phyloP scores from a whole-genome alignment of 1,284 basidiomycete genomes.

The Malassezia psittaci region DNA sequence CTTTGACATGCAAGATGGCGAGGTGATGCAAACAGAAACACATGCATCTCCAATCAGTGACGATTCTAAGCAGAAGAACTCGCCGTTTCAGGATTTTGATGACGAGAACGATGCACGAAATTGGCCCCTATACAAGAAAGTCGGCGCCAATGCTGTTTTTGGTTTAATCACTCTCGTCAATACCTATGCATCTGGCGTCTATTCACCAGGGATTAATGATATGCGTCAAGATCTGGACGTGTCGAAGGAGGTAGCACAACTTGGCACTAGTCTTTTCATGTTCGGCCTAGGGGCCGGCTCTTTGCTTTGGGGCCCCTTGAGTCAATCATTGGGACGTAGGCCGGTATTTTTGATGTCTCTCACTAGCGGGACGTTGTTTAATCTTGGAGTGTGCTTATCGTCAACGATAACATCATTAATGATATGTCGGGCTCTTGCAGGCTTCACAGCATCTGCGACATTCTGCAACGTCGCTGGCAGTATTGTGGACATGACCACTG shows the following conservation, averaged over 20 bases:
- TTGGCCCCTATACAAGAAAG: constrained; percentile 8
- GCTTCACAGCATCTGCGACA: constrained; percentile 4
- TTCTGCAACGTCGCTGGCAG: constrained; percentile 19
- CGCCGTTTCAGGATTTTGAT: too few species aligned
- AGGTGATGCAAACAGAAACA: too few species aligned
- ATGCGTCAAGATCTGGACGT: constrained; percentile 4
- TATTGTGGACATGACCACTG: constrained; percentile 19
- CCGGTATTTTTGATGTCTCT: constrained; percentile 9
- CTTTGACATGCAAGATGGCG: too few species aligned
- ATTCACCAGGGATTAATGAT: constrained; percentile 7
- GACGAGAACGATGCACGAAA: background rate
- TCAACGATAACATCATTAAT: constrained; percentile 1
- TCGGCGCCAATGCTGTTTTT: constrained; percentile 1
- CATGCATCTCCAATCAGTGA: too few species aligned
- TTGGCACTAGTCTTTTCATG: constrained; percentile 16
- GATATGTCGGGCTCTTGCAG: constrained; percentile 16
- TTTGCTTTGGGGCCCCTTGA: constrained; percentile 13
- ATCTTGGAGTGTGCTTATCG: constrained; percentile 14
- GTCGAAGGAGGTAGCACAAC: constrained; percentile 6
- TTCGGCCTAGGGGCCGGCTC: constrained; percentile 12
- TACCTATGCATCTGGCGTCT: constrained; percentile 13
- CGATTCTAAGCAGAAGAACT: too few species aligned
- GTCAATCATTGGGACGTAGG: constrained; percentile 12
- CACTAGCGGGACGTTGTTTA: constrained; percentile 6
- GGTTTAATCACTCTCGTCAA: background rate